Percentiles rank a stretch among this genome's conserved stretches.
Conservation (phyloP, 129 eudicot genomes). For the Solidago caesia region DNA sequence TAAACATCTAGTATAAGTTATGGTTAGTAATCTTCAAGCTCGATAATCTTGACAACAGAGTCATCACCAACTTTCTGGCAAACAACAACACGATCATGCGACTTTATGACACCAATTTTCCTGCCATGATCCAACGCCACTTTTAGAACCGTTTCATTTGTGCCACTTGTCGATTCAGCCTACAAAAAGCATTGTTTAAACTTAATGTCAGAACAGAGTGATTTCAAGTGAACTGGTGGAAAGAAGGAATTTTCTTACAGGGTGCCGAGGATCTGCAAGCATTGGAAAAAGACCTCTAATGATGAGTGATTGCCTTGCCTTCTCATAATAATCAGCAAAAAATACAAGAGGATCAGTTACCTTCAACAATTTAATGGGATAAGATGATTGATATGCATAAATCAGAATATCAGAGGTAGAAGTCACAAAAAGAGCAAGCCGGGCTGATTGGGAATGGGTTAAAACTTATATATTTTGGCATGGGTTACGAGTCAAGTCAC, state of each 20-base stretch:
- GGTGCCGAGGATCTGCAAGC: slow-evolving; percentile 98
- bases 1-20: not conserved
- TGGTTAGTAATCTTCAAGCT: slow-evolving; percentile 49
- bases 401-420: not conserved
- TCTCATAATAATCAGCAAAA: slow-evolving; percentile 24
- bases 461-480: no score
- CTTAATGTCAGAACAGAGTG: not conserved
- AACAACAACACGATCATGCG: slow-evolving; percentile 80
- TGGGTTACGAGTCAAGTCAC: no score
- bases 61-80: slow-evolving; percentile 93
- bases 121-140: slow-evolving; percentile 81
- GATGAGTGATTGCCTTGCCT: slow-evolving; percentile 96
- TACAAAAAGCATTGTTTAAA: slow-evolving; percentile 24
- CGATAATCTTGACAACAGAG: slow-evolving; percentile 86
- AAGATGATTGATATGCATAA: not conserved
- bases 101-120: slow-evolving; percentile 58
- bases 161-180: slow-evolving; percentile 68
- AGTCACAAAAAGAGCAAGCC: no score
- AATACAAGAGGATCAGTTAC: slow-evolving; percentile 6
- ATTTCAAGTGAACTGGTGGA: not conserved
- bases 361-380: not conserved
- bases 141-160: slow-evolving; percentile 71
- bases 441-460: no score
- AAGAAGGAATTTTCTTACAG: slow-evolving; percentile 46
- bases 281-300: slow-evolving; percentile 90